phyloP scores from a whole-genome alignment of 192 early-diverging fungal species.

The Mortierella antarctica region DNA sequence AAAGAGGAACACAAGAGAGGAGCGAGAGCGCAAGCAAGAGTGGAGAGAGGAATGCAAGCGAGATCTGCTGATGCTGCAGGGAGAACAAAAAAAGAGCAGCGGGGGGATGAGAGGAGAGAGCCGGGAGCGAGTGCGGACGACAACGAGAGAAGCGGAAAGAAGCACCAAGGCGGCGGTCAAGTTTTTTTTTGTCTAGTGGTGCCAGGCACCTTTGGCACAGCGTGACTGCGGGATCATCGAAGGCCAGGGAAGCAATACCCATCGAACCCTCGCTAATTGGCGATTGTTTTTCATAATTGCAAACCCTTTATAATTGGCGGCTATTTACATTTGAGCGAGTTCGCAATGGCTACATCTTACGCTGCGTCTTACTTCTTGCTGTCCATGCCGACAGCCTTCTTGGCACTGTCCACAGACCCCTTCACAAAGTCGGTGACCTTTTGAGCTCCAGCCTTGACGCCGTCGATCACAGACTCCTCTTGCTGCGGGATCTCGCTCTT shows the following conservation, averaged over 20 bases:
- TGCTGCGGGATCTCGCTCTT: conserved; percentile 10
- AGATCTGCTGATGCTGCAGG: no score
- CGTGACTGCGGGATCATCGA: conserved; percentile 14
- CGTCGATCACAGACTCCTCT: conserved; percentile 4
- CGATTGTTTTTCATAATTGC: neutral
- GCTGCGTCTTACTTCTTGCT: conserved; percentile 14
- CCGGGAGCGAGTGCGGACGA: no score
- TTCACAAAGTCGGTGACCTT: conserved; percentile 38
- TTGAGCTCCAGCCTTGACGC: conserved; percentile 28
- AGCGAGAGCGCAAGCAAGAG: conserved; percentile 1
- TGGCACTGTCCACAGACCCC: conserved; percentile 30
- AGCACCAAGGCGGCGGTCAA: neutral
- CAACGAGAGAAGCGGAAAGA: no score
- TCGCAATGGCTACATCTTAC: neutral
- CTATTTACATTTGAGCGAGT: neutral
- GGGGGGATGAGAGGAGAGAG: no score
- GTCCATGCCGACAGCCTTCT: conserved; percentile 33
- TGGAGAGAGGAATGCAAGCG: neutral
- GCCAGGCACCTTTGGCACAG: neutral
- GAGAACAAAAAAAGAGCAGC: no score
- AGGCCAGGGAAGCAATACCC: neutral
- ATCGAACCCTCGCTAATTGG: conserved; percentile 1
- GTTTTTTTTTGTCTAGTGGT: neutral
- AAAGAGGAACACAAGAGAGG: neutral
- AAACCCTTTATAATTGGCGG: neutral